These are phyloP conservation scores for Capillidium heterosporum DNA, from an alignment of 371 early-diverging fungal genomes.

Conservation along the genomic window DNA sequence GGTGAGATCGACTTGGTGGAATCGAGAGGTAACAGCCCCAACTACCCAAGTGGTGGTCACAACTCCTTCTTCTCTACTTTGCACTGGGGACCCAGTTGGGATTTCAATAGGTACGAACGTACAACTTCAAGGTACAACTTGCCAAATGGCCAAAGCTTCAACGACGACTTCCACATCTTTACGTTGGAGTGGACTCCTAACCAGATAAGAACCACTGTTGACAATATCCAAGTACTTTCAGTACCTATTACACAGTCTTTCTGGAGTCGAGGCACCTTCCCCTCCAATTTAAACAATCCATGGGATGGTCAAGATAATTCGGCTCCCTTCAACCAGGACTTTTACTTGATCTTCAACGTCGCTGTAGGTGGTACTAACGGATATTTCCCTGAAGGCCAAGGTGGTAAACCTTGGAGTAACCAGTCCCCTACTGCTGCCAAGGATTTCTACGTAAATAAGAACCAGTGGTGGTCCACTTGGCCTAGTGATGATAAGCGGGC, in stretches of 20 bases:
- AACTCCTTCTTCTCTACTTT: not conserved
- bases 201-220: constrained; percentile 34
- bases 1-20: constrained; percentile 18
- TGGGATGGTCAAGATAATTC: constrained; percentile 25
- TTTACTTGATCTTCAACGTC: constrained; percentile 41
- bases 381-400: constrained; percentile 33
- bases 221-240: constrained; percentile 25
- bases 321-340: constrained; percentile 46
- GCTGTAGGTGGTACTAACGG: constrained; percentile 47
- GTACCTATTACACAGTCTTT: constrained; percentile 29
- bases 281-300: constrained; percentile 24
- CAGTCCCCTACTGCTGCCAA: constrained; percentile 18
- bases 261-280: constrained; percentile 23
- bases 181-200: constrained; percentile 38
- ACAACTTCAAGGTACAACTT: constrained; percentile 7
- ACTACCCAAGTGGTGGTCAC: not conserved
- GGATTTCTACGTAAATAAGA: constrained; percentile 23
- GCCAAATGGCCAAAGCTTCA: constrained; percentile 16
- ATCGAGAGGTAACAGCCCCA: not conserved
- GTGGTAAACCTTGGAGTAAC: constrained; percentile 17
- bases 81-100: constrained; percentile 5
- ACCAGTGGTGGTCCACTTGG: constrained; percentile 34
- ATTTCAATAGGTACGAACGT: not conserved
- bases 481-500: constrained; percentile 24
- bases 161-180: constrained; percentile 23